A percentile compares a stretch with the other conserved stretches of the same genome.
Evolutionary conservation across 129 eudicot species (phyloP).

Genomic region (Artemisia tridentata): DNA sequence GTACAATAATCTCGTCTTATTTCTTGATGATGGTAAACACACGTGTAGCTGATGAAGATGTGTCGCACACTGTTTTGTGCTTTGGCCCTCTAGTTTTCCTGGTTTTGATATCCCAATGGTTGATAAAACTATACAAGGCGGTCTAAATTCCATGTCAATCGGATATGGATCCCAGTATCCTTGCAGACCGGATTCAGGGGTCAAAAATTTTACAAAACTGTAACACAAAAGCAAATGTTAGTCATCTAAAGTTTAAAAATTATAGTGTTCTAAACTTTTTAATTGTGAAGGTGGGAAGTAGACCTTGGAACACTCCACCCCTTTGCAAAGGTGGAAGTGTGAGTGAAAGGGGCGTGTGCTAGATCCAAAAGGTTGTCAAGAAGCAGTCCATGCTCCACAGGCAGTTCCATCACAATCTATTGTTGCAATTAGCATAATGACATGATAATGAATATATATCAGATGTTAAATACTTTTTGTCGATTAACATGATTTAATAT

Average conservation of each 20-base stretch:
- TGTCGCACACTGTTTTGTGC: conserved; percentile 72
- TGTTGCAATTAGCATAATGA: conserved; percentile 3
- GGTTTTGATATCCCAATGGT: conserved; percentile 99
- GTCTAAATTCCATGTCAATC: conserved; percentile 93
- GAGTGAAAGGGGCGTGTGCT: conserved; percentile 96
- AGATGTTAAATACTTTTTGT: background rate
- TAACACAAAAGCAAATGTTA: conserved; percentile 24
- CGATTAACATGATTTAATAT: no score
- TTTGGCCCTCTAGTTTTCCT: conserved; percentile 87
- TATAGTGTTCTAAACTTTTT: background rate
- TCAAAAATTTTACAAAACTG: conserved; percentile 95
- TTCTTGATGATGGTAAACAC: conserved; percentile 78
- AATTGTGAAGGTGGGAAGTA: background rate
- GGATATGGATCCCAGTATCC: conserved; percentile 99
- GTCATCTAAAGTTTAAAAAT: background rate
- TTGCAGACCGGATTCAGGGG: conserved; percentile 87
- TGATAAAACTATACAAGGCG: conserved; percentile 95
- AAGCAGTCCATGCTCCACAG: conserved; percentile 96
- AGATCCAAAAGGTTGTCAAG: conserved; percentile 95
- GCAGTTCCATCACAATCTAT: conserved; percentile 97
- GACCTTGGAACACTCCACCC: conserved; percentile 99
- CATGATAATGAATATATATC: background rate
- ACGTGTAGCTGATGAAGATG: conserved; percentile 98
- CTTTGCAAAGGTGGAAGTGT: conserved; percentile 94
- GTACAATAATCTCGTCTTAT: conserved; percentile 78